Evolutionary conservation across 2,329 filamentous ascomycete species (phyloP), one percentile per base, ranked within the genome.

Genomic region (Paecilomyces fulvus): DNA sequence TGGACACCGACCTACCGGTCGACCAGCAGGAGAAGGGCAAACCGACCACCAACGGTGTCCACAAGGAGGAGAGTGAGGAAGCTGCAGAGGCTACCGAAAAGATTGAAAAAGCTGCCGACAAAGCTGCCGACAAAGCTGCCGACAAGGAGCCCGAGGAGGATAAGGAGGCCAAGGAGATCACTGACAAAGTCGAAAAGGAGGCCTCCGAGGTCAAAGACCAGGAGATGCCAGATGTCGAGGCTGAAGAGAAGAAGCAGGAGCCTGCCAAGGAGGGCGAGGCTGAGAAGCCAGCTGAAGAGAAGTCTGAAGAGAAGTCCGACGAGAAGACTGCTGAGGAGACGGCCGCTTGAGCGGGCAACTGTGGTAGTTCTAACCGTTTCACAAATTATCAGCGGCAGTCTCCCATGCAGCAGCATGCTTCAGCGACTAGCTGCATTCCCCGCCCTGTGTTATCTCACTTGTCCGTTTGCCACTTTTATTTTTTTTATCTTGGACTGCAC

Each of bases 1-100:
- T 97, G n/a, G 83, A 87, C 51, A 73, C 75, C 30, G 73, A 72
- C 9, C 67, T 76, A 10, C 68, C 78, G 9, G 63, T 68, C 10
- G 67, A 69, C 5, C 69, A 73, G 51, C 60, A 66, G 25, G 62
- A 64, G 56, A 58, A 71, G 77, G 80, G 57, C 28, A 71, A 80
- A 65, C 69, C 72, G 14, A 71, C 71, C 48, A 67, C 72, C n/a
- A 77, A 77, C 49, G 75, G 75, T 20, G 65, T 73, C 37, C 63
- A 70, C 53, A 73, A 75, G 59, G 70, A 73, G 43, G 67, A 70
- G 2, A 28, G 25, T 5, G 62, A 66, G 28, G 51, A 33, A 68
- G 67, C 28, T 62, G 63, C 2, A 67, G 65, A 11, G 66, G 69
- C 8, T 65, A 71, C 63, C 12, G 68, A 49, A 9, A 49, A 67